phyloP scores from a whole-genome alignment of 257 asterid genomes.

The Verbascum thapsus region DNA sequence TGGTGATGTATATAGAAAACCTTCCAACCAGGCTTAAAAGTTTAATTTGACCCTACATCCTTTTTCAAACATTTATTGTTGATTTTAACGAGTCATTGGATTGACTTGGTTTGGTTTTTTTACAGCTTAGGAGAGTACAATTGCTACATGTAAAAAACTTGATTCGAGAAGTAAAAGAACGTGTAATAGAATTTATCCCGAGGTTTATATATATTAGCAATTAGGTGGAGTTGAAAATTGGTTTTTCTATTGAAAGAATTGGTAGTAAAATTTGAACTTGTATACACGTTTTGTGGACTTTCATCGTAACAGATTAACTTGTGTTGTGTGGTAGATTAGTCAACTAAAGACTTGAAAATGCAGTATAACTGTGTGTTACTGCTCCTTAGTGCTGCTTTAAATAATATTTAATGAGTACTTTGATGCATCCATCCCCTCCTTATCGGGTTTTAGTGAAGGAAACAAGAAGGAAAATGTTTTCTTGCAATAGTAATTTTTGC shows the following conservation, averaged over 20 bases:
- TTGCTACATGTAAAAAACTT: slow-evolving; percentile 25
- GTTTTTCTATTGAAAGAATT: background rate
- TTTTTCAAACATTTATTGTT: slow-evolving; percentile 33
- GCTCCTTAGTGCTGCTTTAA: no score
- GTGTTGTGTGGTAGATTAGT: background rate
- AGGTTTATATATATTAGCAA: background rate
- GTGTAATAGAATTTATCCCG: slow-evolving; percentile 26
- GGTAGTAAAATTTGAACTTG: slow-evolving; percentile 4
- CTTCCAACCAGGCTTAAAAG: slow-evolving; percentile 34
- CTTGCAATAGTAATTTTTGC: no score
- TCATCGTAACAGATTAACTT: background rate
- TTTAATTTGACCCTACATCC: slow-evolving; percentile 41
- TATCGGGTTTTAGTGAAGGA: no score
- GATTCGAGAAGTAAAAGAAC: slow-evolving; percentile 12
- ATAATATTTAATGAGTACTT: no score
- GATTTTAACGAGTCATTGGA: slow-evolving; percentile 27
- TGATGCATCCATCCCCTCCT: no score
- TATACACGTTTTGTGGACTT: background rate
- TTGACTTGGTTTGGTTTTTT: slow-evolving; percentile 12
- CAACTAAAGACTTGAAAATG: background rate
- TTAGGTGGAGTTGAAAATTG: slow-evolving; percentile 7
- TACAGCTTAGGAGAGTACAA: background rate
- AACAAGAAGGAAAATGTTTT: no score
- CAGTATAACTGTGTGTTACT: no score
- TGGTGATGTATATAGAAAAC: slow-evolving; percentile 11